Conservation (phyloP, 768 basidiomycete genomes). For the Kwoniella europaea region DNA sequence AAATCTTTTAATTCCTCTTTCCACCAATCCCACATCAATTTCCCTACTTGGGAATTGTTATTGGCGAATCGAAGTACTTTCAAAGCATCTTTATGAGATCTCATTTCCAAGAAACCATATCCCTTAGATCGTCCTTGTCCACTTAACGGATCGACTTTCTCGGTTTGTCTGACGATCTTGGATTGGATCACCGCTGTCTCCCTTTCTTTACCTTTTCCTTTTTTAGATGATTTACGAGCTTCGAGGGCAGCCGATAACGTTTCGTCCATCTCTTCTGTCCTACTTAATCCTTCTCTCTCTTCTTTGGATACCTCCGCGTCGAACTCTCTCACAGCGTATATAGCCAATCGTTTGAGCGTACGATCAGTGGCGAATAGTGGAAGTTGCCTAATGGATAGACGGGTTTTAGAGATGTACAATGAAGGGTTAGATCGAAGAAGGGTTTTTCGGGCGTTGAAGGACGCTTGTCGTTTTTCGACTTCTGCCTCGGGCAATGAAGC, state of each 20-base stretch:
- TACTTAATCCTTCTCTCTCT: constrained; percentile 66
- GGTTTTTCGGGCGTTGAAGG: constrained; percentile 81
- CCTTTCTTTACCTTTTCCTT: constrained; percentile 55
- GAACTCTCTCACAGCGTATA: constrained; percentile 79
- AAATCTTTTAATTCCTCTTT: constrained; percentile 68
- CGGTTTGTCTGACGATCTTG: constrained; percentile 87
- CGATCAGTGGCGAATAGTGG: constrained; percentile 89
- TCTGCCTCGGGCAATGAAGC: constrained; percentile 72
- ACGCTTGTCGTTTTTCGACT: constrained; percentile 79
- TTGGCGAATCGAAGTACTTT: constrained; percentile 93
- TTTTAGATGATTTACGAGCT: constrained; percentile 55
- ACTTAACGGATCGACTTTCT: constrained; percentile 85
- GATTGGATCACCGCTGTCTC: constrained; percentile 75
- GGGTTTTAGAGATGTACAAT: constrained; percentile 90
- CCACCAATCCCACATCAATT: constrained; percentile 81
- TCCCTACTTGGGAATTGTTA: constrained; percentile 73
- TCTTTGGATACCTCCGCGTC: constrained; percentile 74
- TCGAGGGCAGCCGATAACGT: constrained; percentile 52
- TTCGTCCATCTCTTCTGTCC: constrained; percentile 72
- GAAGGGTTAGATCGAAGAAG: constrained; percentile 90
- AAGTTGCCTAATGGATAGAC: constrained; percentile 89
- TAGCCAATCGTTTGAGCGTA: constrained; percentile 81
- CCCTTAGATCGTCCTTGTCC: constrained; percentile 88
- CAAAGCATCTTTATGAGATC: constrained; percentile 83
- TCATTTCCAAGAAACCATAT: constrained; percentile 93